Evolutionary conservation across 176 grass and related monocot genomes (phyloP), one percentile per base, ranked within the genome.

Genomic region (Secale cereale): DNA sequence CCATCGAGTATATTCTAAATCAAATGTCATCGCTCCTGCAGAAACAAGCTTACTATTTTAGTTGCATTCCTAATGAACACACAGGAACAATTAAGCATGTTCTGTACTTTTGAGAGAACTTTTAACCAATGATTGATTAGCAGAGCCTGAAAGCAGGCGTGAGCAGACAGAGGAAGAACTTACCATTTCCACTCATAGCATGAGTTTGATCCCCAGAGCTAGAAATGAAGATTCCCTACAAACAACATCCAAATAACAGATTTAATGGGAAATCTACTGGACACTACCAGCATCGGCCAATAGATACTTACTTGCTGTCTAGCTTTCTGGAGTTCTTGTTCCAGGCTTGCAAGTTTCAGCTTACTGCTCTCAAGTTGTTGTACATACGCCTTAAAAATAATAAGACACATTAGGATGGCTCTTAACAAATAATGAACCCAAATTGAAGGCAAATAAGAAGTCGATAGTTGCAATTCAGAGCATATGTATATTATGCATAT

Each of bases 341-440:
- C 95, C 50, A 98, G 87, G 41, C 92, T 90, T 56, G 91, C 85
- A 73, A 98, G 92, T 87, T 98, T 98, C 59, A 98, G 80, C 82
- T 94, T 98, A 60, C 95, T 98, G 82, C 93, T 93, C 82, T 98
- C 95, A 28, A 98, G 79, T 73, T 98, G 95, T 82, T 98, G 95
- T 20, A 98, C 95, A 88, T 98, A 98, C 79, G 95, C 95, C 95
- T 98, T 97, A 13, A 70, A 88, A 88, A 83, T 70, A 80, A 71
- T 13, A 83, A 59, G 63, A 74, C 59, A 23, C 25, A 48, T 85
- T 82, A 82, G 70, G 59, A 87, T 73, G 3, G 63, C 31, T 72
- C 22, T 56, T 80, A 83, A 36, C 22, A 79, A 76, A 87, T 11
- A 28, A 80, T 41, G 64, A 87, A 69, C 48, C 17, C 29, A 83